Conservation (phyloP, 768 basidiomycete genomes). For the Clavaria fumosa region DNA sequence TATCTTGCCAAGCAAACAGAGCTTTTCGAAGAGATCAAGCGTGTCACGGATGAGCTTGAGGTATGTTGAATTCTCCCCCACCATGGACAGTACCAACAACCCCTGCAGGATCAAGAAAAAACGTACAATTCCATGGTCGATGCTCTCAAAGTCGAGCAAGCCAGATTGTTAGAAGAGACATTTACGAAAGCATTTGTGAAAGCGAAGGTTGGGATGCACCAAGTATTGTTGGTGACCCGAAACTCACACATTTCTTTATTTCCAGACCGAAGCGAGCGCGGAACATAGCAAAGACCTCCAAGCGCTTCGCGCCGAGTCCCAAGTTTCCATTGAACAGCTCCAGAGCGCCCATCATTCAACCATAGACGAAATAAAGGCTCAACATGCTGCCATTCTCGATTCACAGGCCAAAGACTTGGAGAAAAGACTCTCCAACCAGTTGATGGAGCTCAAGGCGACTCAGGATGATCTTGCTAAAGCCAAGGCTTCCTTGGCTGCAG, state of each 20-base stretch:
- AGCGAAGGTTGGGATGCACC: slow-evolving; percentile 44
- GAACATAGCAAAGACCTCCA: slow-evolving; percentile 58
- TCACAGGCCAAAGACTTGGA: slow-evolving; percentile 38
- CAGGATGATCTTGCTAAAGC: slow-evolving; percentile 71
- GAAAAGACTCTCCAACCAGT: slow-evolving; percentile 47
- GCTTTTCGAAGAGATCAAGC: slow-evolving; percentile 38
- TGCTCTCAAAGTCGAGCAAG: slow-evolving; percentile 49
- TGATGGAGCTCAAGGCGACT: slow-evolving; percentile 68
- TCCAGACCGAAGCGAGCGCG: slow-evolving; percentile 55
- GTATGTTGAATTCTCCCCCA: slow-evolving; percentile 24
- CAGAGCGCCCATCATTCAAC: slow-evolving; percentile 42
- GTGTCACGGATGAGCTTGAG: slow-evolving; percentile 47
- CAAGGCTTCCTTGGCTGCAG: slow-evolving; percentile 40
- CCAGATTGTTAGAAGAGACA: slow-evolving; percentile 39
- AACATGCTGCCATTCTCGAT: slow-evolving; percentile 47
- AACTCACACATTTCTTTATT: slow-evolving; percentile 9
- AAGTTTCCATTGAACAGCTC: slow-evolving; percentile 54
- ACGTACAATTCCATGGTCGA: slow-evolving; percentile 55
- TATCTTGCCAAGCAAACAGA: slow-evolving; percentile 35
- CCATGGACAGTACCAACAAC: background rate
- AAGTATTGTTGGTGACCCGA: background rate
- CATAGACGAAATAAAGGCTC: slow-evolving; percentile 44
- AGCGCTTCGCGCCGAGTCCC: slow-evolving; percentile 48
- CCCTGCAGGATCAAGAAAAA: slow-evolving; percentile 45
- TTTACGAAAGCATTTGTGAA: slow-evolving; percentile 65